These are phyloP conservation scores for Lipomyces mesembrius DNA, from an alignment of 805 yeast species.

Conservation along the genomic window DNA sequence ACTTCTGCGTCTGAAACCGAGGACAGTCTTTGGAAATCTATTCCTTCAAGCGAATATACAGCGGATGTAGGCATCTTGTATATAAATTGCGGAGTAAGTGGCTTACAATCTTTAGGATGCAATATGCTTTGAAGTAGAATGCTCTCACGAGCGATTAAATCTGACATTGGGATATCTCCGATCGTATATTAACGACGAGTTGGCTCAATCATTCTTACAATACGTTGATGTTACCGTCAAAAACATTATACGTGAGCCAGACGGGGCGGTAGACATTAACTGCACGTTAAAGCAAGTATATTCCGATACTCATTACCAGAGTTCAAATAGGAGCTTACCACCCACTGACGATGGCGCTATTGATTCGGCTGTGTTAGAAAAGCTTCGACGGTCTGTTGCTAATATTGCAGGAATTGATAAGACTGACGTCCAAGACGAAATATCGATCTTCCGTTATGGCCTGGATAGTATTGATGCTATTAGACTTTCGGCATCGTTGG, in stretches of 20 bases:
- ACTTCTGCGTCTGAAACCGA: constrained; percentile 5
- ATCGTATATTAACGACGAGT: neutral
- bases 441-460: constrained; percentile 36
- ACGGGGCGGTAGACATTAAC: neutral
- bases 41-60: constrained; percentile 6
- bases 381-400: constrained; percentile 11
- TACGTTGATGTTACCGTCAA: neutral
- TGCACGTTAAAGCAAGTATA: neutral
- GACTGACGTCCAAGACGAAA: neutral
- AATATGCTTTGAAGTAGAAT: constrained; percentile 32
- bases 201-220: constrained; percentile 13
- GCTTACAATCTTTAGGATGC: constrained; percentile 20
- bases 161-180: constrained; percentile 17
- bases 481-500: constrained; percentile 27
- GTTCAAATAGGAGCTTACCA: neutral
- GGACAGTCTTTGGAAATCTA: constrained; percentile 22
- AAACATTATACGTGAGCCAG: neutral
- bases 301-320: neutral
- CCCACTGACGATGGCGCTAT: neutral
- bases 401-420: constrained; percentile 9
- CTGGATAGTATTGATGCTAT: constrained; percentile 40
- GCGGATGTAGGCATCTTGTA: constrained; percentile 10
- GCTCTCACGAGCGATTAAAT: neutral
- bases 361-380: neutral
- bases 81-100: neutral